These are phyloP conservation scores for Pinus albicaulis DNA, from an alignment of 75 land plant genomes.

Conservation along the genomic window DNA sequence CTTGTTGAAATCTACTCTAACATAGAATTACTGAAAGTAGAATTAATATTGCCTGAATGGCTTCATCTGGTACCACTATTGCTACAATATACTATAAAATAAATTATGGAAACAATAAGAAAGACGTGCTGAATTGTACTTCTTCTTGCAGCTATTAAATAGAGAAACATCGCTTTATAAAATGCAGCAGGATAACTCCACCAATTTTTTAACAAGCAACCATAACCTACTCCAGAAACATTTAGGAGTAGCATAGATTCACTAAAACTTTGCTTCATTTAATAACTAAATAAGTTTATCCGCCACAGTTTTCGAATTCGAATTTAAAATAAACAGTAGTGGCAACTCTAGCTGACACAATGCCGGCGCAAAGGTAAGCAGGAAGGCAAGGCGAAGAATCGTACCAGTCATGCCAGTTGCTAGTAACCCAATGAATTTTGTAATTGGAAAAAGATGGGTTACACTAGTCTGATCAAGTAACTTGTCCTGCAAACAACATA, in stretches of 20 bases:
- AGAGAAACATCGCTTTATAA: not conserved
- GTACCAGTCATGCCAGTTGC: conserved; percentile 98
- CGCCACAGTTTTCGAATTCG: not conserved
- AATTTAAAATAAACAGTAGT: not conserved
- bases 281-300: not conserved
- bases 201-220: not conserved
- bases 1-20: not conserved
- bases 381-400: not conserved
- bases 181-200: no score
- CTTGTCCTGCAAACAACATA: conserved; percentile 67
- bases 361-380: no score
- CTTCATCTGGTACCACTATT: not conserved
- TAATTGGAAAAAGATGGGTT: conserved; percentile 84
- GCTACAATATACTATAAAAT: not conserved
- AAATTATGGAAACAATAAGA: not conserved
- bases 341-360: no score
- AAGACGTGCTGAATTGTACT: not conserved
- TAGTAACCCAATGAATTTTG: conserved; percentile 79
- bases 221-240: not conserved
- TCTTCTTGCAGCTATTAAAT: not conserved
- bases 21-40: not conserved
- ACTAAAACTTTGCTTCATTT: not conserved
- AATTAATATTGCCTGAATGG: not conserved
- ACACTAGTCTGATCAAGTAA: conserved; percentile 94
- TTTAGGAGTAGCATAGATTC: not conserved